Base-by-base conservation (phyloP, 495 filamentous ascomycete species). In the Talaromyces adpressus region DNA sequence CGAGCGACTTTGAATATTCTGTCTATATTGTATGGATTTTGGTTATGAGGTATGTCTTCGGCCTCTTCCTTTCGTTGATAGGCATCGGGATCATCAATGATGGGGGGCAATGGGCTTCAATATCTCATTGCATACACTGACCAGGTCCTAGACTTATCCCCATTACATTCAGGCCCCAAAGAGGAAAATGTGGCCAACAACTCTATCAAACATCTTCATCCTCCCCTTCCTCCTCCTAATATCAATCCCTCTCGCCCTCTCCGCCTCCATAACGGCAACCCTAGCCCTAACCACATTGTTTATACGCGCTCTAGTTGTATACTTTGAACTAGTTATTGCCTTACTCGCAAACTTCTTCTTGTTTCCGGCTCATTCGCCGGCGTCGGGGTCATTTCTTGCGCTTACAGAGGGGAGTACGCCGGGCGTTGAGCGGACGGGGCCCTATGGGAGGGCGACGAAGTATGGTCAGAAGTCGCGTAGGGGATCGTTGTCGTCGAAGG, bases 201-300 rank as follows among this genome's bases (percentile, higher is more conserved):
- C 71, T 51, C 75, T 80, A 27, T 69, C 82, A 30, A 79, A 84
- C 63, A 67, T 86, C 27, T 62, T 90, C 14, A 75, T 84, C 22
- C 79, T 90, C 18, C 88, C 87, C 3, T 66, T 89, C 57, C 74
- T 93, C 61, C 75, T 85, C 66, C 58, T 90, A 62, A 73, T 90
- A 67, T 87, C 88, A 12, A 74, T 92, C 22, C 89, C 91, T 1
- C 80, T 93, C 62, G 77, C 85, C 61, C 67, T 89, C 59, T 85
- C 89, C 59, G 91, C 90, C 58, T 81, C 79, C 64, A 67, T 91
- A 62, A 93, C 91, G 36, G 85, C 88, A 39, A 78, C 79, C 18
- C 63, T 92, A 52, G 88, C 90, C 39, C 79, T 90, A 58, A 75
- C 82, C 9, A 78, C 88, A 5, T 81, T 95, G 20, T 78, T 85